Base-by-base conservation (phyloP, 805 yeast genomes). In the Barnettozyma vustinii region DNA sequence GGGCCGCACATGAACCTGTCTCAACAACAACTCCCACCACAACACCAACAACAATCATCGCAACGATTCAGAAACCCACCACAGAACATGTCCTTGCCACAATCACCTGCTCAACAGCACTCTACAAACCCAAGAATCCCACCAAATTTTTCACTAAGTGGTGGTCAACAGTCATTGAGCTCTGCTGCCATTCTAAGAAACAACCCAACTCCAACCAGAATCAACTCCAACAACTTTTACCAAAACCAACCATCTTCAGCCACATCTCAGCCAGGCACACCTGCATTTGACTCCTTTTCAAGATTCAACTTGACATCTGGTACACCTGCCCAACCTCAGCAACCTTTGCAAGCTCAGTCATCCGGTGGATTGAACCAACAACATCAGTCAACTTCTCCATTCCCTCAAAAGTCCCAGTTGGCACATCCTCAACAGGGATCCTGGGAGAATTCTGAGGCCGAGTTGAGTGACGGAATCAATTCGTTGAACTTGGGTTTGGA, bases 241-340 rank as follows among this genome's bases (percentile, higher is more conserved):
- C 49, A 27, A 19, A 37, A 41, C 55, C 55, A 45, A 39, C 52
- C 41, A n/a, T 53, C 45, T 61, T 35, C 59, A 58, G 47, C 70
- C 63, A 56, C 63, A 30, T 55, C 64, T 9, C 68, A 61, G 47
- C 68, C 64, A 25, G 53, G 61, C 3, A 63, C 65, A 4, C 66
- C 66, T 20, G 67, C 60, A 10, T 50, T 62, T 36, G 67, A 63
- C 36, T 44, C 58, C 19, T 55, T 55, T 51, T 44, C 60, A 6
- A 54, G 66, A 49, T 63, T 61, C 47, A 53, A 55, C 45, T 30
- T 55, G 12, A 27, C 36, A 9, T 13, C 45, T 18, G 35, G 16
- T 15, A 30, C 39, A 16, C 23, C 51, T 40, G 42, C 42, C 7
- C 53, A 48, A 23, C 15, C 37, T n/a, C 53, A 44, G 19, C 51